Evolutionary conservation across 495 filamentous ascomycete species (phyloP), one percentile per base, ranked within the genome.

Genomic region (Penicillium canescens): DNA sequence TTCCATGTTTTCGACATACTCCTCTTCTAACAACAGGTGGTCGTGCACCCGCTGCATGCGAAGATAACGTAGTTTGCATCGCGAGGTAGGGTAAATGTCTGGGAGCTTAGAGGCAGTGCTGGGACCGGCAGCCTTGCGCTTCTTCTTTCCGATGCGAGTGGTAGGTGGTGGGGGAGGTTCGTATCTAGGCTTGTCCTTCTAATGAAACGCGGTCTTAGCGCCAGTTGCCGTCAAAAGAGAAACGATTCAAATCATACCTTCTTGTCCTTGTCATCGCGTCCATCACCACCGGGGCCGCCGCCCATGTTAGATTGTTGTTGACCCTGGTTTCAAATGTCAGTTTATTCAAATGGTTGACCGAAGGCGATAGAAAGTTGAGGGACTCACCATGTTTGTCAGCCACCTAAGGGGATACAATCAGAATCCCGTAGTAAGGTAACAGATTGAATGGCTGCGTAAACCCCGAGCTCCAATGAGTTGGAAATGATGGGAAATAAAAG

Each of bases 131-230:
- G 83, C 84, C 82, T 86, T 94, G 76, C 92, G 92, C 84, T 98
- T 98, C 86, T 92, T 96, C 58, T 93, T 88, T n/a, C 94, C 94
- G 69, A 99, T 88, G 67, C 94, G 92, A 53, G 94, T 98, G 33
- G 94, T 98, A 38, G 94, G 94, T 54, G 90, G 89, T 69, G 95
- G 95, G 53, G 94, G 94, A 42, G 94, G 94, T 70, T 99, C 94
- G 78, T 99, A 98, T 87, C 91, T 96, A 56, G 95, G 94, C 84
- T 98, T 98, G 42, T 98, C 91, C 82, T 99, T 96, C 92, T 98
- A 51, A 35, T 40, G 66, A 71, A 46, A 54, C 52, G 39, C 34
- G 47, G 47, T 62, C 8, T 61, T 34, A 63, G 59, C 33, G 24
- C 46, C 42, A 38, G 7, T 31, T 18, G 10, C 10, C 43, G 18